Conservation (phyloP, 1,139 yeast species). For the Candida sojae region DNA sequence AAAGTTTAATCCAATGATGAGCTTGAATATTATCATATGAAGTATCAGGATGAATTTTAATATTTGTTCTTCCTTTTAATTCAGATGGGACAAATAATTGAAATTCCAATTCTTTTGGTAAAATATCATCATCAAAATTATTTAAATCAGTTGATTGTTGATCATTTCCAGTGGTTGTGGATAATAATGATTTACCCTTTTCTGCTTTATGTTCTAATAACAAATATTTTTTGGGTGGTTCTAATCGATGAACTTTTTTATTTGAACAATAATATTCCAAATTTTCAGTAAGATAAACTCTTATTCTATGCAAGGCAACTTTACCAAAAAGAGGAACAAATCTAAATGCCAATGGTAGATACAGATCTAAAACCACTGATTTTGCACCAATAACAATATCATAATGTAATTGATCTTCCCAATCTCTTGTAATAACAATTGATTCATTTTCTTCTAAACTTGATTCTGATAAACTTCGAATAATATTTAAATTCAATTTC, state of each 20-base stretch:
- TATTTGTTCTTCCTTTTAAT: constrained; percentile 47
- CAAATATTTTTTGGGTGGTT: constrained; percentile 80
- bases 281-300: constrained; percentile 85
- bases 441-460: constrained; percentile 92
- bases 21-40: constrained; percentile 74
- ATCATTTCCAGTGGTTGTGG: constrained; percentile 14
- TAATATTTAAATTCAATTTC: constrained; percentile 60
- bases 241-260: constrained; percentile 87
- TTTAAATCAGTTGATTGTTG: constrained; percentile 17
- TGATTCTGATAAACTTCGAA: constrained; percentile 75
- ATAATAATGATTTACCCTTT: constrained; percentile 45
- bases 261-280: constrained; percentile 85
- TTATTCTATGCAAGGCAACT: constrained; percentile 79
- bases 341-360: constrained; percentile 79
- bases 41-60: constrained; percentile 75
- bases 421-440: constrained; percentile 81
- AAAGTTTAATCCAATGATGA: constrained; percentile 92
- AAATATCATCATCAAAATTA: constrained; percentile 40
- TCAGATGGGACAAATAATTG: constrained; percentile 76
- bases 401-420: constrained; percentile 91
- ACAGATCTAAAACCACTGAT: constrained; percentile 79
- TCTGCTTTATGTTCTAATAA: constrained; percentile 78
- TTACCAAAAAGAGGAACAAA: constrained; percentile 82
- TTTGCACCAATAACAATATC: constrained; percentile 90
- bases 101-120: constrained; percentile 73